Evolutionary conservation across 202 grass and related monocot species (phyloP).

Genomic region (Digitaria exilis): DNA sequence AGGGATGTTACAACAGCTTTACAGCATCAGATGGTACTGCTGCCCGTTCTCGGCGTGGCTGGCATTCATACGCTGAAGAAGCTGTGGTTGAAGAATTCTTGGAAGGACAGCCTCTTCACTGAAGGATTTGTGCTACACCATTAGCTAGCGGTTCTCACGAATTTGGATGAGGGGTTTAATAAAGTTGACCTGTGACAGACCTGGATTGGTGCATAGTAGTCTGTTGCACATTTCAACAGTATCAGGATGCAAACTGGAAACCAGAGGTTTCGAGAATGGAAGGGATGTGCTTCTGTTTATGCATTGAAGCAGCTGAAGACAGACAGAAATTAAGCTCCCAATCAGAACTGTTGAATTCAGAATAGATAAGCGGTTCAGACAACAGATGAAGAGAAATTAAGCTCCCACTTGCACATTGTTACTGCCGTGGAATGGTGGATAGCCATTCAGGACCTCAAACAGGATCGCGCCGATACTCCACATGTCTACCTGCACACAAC

Average conservation of each 20-base stretch:
- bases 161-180: background rate
- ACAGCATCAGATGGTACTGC: background rate
- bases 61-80: constrained; percentile 17
- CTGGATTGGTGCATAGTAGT: constrained; percentile 44
- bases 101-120: constrained; percentile 42
- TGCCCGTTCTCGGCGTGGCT: background rate
- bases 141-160: background rate
- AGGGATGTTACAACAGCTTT: no score
- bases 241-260: constrained; percentile 24
- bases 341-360: background rate
- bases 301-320: constrained; percentile 37
- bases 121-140: background rate
- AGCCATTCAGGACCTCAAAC: constrained; percentile 65
- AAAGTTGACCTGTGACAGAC: background rate
- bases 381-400: background rate
- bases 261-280: constrained; percentile 15
- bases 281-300: constrained; percentile 39
- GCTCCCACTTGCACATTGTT: constrained; percentile 55
- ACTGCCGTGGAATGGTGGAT: constrained; percentile 56
- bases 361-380: background rate
- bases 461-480: constrained; percentile 63
- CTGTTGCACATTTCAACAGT: constrained; percentile 43
- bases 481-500: constrained; percentile 50
- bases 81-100: constrained; percentile 43
- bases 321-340: background rate